Evolutionary conservation across 1,139 yeast species (phyloP), one percentile per base, ranked within the genome.

Genomic region (Hansenula lynferdii): DNA sequence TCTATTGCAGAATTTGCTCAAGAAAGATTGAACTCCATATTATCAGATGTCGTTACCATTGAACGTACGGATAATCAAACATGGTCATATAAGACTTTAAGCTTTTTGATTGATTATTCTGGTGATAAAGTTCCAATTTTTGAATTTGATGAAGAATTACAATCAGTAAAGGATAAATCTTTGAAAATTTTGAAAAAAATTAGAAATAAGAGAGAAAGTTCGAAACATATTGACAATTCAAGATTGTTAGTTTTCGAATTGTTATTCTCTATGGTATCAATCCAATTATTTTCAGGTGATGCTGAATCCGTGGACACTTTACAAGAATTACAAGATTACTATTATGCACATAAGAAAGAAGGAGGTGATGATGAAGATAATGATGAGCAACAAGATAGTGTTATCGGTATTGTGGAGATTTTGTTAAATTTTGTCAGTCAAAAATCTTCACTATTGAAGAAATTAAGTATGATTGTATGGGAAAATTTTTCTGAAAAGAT

Each of bases 241-340:
- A 70, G 70, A 38, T 51, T 71, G 8, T 53, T 61, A 33, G 78
- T 66, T 18, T 50, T 65, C 35, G 95, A 87, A 56, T 65, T 86
- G 33, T 65, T 92, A 36, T 77, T 85, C 42, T 83, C 96, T 1
- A 77, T 86, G 73, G 84, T 84, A 3, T 61, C 89, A 34, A 59
- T 92, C 21, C 96, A 89, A 56, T 69, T 90, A 31, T 89, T 81
- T 54, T 67, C 80, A 45, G 95, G 92, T 16, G 89, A 81, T 50
- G 79, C 69, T 3, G 97, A 90, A 45, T 83, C 96, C 0, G 77
- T 84, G 5, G 69, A 78, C 24, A 81, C 87, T 18, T 67, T 89
- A 31, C 81, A 79, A 28, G 98, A 90, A 55, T 64, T 90, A 40
- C 78, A 72, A 41, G 62, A 65, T 15, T 76, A 80, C 42, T 78